These are phyloP conservation scores for Neonothopanus nambi DNA, from an alignment of 1,284 basidiomycete species.

Conservation along the genomic window DNA sequence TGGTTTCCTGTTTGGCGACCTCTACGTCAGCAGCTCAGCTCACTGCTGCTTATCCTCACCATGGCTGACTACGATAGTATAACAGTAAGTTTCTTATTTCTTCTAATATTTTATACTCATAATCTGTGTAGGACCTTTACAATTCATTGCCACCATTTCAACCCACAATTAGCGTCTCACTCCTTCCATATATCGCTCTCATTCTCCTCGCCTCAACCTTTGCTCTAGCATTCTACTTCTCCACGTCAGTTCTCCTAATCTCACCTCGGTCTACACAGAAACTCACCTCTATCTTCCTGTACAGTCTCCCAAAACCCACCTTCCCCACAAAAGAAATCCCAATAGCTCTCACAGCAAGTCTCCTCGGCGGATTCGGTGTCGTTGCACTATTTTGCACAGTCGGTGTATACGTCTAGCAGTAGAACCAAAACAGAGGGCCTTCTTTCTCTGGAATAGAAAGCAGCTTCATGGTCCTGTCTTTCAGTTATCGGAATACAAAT, in stretches of 20 bases:
- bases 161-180: slow-evolving; percentile 62
- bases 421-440: no score
- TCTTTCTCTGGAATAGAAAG: no score
- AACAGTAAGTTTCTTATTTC: slow-evolving; percentile 28
- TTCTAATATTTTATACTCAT: slow-evolving; percentile 10
- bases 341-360: slow-evolving; percentile 72
- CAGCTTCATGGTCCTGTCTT: no score
- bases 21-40: no score
- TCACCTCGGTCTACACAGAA: slow-evolving; percentile 7
- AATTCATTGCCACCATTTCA: slow-evolving; percentile 56
- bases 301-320: slow-evolving; percentile 69
- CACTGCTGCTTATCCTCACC: slow-evolving; percentile 15
- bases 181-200: slow-evolving; percentile 76
- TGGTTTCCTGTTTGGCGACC: not conserved
- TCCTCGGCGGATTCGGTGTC: slow-evolving; percentile 81
- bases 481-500: no score
- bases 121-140: slow-evolving; percentile 34
- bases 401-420: slow-evolving; percentile 83
- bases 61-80: slow-evolving; percentile 39
- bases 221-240: slow-evolving; percentile 83
- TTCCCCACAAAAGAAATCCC: slow-evolving; percentile 69
- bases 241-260: slow-evolving; percentile 62
- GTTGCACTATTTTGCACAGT: slow-evolving; percentile 85
- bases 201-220: slow-evolving; percentile 75
- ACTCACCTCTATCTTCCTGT: slow-evolving; percentile 18